These are phyloP conservation scores for Hypoxylon perforatum DNA, from an alignment of 495 filamentous ascomycete species.

Conservation along the genomic window DNA sequence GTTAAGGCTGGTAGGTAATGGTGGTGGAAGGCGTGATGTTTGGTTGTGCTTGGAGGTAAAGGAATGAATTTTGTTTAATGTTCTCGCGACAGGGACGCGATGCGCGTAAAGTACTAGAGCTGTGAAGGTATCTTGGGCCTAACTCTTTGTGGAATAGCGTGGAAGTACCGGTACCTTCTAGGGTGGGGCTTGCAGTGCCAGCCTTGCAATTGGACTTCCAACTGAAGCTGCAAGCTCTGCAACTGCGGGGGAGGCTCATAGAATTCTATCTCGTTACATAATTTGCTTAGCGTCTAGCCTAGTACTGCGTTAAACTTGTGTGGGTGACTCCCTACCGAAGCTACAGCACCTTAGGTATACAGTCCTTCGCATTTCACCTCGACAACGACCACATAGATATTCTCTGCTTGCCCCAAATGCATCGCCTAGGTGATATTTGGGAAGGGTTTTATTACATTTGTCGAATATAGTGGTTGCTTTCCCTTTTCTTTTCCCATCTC, in stretches of 20 bases:
- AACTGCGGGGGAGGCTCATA: neutral
- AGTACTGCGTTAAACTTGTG: no score
- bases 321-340: no score
- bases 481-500: neutral
- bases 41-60: neutral
- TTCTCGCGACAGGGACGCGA: slow-evolving; percentile 35
- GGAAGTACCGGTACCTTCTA: no score
- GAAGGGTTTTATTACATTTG: slow-evolving; percentile 6
- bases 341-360: neutral
- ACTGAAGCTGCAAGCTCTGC: no score
- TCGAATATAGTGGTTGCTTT: slow-evolving; percentile 26
- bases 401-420: slow-evolving; percentile 30
- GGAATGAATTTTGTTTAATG: slow-evolving; percentile 14
- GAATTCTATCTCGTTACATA: no score
- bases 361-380: slow-evolving; percentile 24
- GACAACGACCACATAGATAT: neutral
- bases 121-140: neutral
- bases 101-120: slow-evolving; percentile 43
- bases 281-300: no score
- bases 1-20: no score
- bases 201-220: no score
- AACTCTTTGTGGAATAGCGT: neutral
- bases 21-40: no score
- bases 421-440: slow-evolving; percentile 11
- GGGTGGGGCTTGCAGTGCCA: no score